Conservation (phyloP, 2,329 filamentous ascomycete genomes). For the Cladosporium sp. region DNA sequence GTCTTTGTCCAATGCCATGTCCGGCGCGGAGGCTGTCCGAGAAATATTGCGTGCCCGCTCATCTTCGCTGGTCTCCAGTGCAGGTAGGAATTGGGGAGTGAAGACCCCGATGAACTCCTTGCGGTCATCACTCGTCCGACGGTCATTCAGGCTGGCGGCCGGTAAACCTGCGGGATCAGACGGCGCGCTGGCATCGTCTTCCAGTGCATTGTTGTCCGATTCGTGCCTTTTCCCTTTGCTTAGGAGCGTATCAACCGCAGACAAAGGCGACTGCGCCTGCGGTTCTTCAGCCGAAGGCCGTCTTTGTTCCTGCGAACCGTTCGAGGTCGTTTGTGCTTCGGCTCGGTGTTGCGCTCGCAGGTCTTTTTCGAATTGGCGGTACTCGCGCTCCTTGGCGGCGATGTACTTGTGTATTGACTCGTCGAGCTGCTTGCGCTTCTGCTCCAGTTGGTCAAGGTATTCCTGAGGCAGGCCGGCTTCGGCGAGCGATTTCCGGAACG, state of each 20-base stretch:
- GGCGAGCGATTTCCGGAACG: conserved; percentile 17
- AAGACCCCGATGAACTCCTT: conserved; percentile 35
- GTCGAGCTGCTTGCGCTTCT: conserved; percentile 34
- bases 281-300: conserved; percentile 6
- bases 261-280: conserved; percentile 14
- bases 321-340: conserved; percentile 12
- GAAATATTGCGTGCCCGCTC: conserved; percentile 14
- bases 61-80: conserved; percentile 25
- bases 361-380: conserved; percentile 33
- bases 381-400: conserved; percentile 35
- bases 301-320: conserved; percentile 10
- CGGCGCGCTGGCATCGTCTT: conserved; percentile 14
- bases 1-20: not conserved
- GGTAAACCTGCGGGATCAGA: not conserved
- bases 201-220: conserved; percentile 13
- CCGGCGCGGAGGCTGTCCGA: conserved; percentile 26
- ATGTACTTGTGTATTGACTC: conserved; percentile 38
- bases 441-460: conserved; percentile 30
- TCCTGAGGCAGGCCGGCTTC: conserved; percentile 25
- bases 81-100: conserved; percentile 32
- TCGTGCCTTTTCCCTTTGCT: conserved; percentile 20
- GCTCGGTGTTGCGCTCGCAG: conserved; percentile 16
- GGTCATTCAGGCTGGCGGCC: conserved; percentile 22
- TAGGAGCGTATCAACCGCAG: conserved; percentile 22
- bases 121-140: conserved; percentile 23